Base-by-base conservation (phyloP, 2,329 filamentous ascomycete species). In the Beauveria medogensis region DNA sequence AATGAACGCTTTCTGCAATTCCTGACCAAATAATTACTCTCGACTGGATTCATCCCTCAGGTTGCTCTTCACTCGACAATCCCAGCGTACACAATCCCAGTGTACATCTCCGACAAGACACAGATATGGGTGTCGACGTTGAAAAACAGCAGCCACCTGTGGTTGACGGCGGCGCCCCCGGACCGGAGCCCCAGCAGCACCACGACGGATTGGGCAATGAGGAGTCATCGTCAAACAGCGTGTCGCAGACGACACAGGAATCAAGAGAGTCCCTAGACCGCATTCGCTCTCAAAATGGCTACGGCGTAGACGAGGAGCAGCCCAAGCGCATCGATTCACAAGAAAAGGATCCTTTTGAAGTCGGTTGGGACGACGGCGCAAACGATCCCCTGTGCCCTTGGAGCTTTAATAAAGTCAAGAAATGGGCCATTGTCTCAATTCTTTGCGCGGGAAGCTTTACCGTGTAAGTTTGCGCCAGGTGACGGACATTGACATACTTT, bases 351-450 rank as follows among this genome's bases (percentile, higher is more conserved):
- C 74, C 76, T 0, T 92, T 84, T 67, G 82, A 91, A 63, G 91
- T 97, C 22, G 74, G 74, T 7, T 97, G 89, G 82, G 88, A 93
- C 44, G 84, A 83, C 16, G 81, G 80, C 5, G 86, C 91, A 62
- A 75, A 78, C 53, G 92, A 97, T 70, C 87, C 89, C 0, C 71
- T 84, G 72, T 89, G 87, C 67, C 92, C 92, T 0, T 84, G 88
- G 62, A 91, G 83, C 70, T 85, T 91, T 77, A 75, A 73, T 18
- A 80, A 73, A 20, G 70, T 74, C n/a, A 82, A 84, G 63, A 92
- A 92, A 70, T 97, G 93, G 93, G 61, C 85, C 34, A 87, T 96
- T 63, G 86, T 92, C 1, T 66, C 85, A 41, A 88, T 96, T 61
- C 81, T 92, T n/a, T 86, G 87, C 10, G 71, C 81, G 60, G 89